These are phyloP conservation scores for Xylaria acuta DNA, from an alignment of 495 filamentous ascomycete species.

Conservation along the genomic window DNA sequence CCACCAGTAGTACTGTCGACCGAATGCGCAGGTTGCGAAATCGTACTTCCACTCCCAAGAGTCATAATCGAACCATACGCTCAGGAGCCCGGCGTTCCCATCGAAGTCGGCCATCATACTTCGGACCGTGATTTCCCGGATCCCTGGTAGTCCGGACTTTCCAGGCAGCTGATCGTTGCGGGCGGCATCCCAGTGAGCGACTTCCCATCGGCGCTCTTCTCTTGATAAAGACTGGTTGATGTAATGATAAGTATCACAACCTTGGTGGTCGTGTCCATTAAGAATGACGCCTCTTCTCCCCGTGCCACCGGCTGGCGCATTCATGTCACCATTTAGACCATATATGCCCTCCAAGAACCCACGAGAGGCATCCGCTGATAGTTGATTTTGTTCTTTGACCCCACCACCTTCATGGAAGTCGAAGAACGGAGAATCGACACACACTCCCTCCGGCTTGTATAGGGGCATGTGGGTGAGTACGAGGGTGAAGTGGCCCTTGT, in stretches of 20 bases:
- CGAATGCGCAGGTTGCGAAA: conserved; percentile 76
- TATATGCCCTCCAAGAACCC: conserved; percentile 80
- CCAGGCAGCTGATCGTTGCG: conserved; percentile 39
- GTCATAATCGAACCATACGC: conserved; percentile 82
- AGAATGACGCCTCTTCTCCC: conserved; percentile 74
- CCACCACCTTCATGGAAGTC: conserved; percentile 72
- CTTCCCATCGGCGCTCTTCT: conserved; percentile 54
- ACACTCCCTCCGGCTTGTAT: conserved; percentile 82
- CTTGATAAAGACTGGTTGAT: conserved; percentile 57
- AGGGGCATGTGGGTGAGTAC: conserved; percentile 92
- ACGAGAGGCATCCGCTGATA: conserved; percentile 68
- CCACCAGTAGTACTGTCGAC: conserved; percentile 96
- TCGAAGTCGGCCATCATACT: conserved; percentile 98
- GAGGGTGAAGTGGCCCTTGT: conserved; percentile 72
- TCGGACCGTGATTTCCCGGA: conserved; percentile 92
- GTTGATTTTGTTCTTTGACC: conserved; percentile 89
- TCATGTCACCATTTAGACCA: conserved; percentile 68
- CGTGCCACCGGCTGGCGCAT: conserved; percentile 59
- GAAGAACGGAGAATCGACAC: conserved; percentile 83
- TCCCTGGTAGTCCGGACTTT: conserved; percentile 52
- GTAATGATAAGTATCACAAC: conserved; percentile 87
- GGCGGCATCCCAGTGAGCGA: conserved; percentile 49
- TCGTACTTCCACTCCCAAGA: conserved; percentile 79
- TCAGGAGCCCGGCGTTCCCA: conserved; percentile 87
- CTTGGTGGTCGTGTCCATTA: conserved; percentile 93